Evolutionary conservation across 257 asterid genomes (phyloP).

Genomic region (Solanum etuberosum): DNA sequence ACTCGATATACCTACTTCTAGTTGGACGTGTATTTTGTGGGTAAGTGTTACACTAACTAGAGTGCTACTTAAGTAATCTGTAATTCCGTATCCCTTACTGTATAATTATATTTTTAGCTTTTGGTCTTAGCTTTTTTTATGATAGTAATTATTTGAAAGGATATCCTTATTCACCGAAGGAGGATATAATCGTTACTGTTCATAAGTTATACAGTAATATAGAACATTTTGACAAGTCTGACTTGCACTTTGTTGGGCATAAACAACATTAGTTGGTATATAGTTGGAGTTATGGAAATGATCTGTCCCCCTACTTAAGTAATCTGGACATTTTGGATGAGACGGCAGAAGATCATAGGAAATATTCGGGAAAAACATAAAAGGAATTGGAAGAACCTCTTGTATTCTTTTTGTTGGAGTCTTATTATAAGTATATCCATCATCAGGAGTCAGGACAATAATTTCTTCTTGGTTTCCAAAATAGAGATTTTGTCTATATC

Average conservation of each 20-base stretch:
- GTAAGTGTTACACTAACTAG: slow-evolving; percentile 25
- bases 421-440: neutral
- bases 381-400: neutral
- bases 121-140: neutral
- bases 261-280: neutral
- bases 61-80: neutral
- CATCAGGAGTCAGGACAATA: neutral
- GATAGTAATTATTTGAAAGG: neutral
- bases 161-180: neutral
- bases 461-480: neutral
- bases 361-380: neutral
- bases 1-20: slow-evolving; percentile 66
- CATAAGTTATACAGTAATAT: neutral
- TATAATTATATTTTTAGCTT: neutral
- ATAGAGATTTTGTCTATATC: neutral
- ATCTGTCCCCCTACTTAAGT: neutral
- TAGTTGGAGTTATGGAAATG: neutral
- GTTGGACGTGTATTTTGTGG: slow-evolving; percentile 85
- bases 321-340: neutral
- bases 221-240: neutral
- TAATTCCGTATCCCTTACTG: neutral
- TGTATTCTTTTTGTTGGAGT: neutral
- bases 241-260: neutral
- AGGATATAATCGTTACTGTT: neutral
- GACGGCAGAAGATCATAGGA: neutral